phyloP scores from a whole-genome alignment of 2,329 filamentous ascomycete genomes.

The Fusarium metavorans region DNA sequence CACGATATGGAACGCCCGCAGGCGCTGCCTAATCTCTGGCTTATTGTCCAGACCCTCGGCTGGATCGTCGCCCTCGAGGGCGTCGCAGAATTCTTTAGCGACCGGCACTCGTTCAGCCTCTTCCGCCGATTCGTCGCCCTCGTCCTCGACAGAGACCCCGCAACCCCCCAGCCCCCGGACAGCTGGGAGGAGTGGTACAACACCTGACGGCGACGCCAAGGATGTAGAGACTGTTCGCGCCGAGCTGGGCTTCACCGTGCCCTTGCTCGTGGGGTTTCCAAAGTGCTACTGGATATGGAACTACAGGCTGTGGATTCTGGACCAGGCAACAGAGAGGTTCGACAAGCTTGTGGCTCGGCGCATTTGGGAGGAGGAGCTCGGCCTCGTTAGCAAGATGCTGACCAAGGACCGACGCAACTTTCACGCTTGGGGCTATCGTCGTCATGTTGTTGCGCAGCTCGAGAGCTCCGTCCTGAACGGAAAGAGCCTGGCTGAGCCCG shows the following conservation, averaged over 20 bases:
- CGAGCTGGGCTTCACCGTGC: constrained; percentile 86
- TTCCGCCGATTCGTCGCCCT: constrained; percentile 69
- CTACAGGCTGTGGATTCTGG: constrained; percentile 87
- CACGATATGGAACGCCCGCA: constrained; percentile 90
- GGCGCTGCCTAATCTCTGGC: constrained; percentile 73
- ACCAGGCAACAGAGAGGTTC: constrained; percentile 76
- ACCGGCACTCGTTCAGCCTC: constrained; percentile 70
- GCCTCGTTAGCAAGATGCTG: constrained; percentile 88
- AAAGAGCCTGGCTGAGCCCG: constrained; percentile 77
- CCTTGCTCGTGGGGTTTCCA: constrained; percentile 84
- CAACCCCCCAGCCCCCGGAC: constrained; percentile 59
- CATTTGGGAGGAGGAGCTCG: constrained; percentile 88
- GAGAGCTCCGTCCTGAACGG: constrained; percentile 69
- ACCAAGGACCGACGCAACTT: constrained; percentile 89
- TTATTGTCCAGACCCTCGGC: constrained; percentile 66
- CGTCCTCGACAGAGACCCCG: constrained; percentile 65
- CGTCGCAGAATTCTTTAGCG: constrained; percentile 65
- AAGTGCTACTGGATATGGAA: constrained; percentile 99
- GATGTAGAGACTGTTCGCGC: constrained; percentile 69
- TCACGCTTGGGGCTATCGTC: constrained; percentile 94
- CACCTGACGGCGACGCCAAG: constrained; percentile 49
- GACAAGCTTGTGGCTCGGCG: constrained; percentile 65
- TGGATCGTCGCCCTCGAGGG: constrained; percentile 67
- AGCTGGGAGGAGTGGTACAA: constrained; percentile 68
- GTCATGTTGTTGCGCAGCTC: constrained; percentile 80